Base-by-base conservation (phyloP, 495 filamentous ascomycete species). In the Neurospora sp. region DNA sequence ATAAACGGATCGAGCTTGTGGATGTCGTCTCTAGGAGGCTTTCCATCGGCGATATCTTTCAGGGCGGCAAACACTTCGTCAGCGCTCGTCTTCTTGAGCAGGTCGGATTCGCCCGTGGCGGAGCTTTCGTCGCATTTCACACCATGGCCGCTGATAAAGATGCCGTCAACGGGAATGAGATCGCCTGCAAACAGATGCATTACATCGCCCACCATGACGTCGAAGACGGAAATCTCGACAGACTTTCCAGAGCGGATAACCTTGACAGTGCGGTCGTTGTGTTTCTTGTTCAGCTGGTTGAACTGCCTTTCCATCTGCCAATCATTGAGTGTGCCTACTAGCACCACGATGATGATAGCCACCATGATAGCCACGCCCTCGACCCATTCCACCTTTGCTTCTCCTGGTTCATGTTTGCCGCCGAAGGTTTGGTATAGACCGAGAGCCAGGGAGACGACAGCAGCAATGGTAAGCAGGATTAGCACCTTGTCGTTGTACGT, bases 1-100 rank as follows among this genome's bases (percentile, higher is more conserved):
- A 98, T 96, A 79, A 98, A 97, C 1, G 94, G 94, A 76, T 98
- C 95, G 77, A 95, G 83, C 80, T 97, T 97, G 74, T 88, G 85
- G 20, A 92, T 81, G 74, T 87, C 87, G 66, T 92, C 87, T 40
- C 90, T 85, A 12, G 75, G 48, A 18, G 70, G 69, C 8, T 70
- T 78, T 14, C 78, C 76, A 20, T 78, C 77, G 37, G 79, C 78
- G 9, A 81, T 83, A 23, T 90, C 84, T 75, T 96, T 88, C 69
- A 98, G 92, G 0, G 90, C 90, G 39, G 84, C 84, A 76, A 88
- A 96, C 10, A 97, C 95, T 9, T 95, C 93, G 20, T 95, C 90
- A 16, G 85, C 92, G 0, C 87, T 76, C 20, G 85, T 84, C 80
- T 96, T 96, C 72, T 89, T 90, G 59, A 96, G 86, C 41, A 94